Conservation (phyloP, 306 rosid species). For the Styphnolobium japonicum region DNA sequence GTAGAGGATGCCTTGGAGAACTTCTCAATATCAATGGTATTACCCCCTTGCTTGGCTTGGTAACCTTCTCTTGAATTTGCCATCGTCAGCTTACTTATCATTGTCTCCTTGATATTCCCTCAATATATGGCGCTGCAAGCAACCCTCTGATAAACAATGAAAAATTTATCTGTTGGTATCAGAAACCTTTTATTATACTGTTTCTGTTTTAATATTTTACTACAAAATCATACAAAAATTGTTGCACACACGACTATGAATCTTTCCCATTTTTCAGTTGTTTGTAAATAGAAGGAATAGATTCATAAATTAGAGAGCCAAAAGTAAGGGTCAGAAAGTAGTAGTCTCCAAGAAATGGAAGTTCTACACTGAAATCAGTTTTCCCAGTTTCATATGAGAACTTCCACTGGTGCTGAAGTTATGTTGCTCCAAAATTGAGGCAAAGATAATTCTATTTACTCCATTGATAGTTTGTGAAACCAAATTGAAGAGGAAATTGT, state of each 20-base stretch:
- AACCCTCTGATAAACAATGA: background rate
- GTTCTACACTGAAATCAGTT: conserved; percentile 12
- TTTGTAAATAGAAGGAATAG: background rate
- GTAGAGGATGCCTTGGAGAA: conserved; percentile 34
- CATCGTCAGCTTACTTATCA: conserved; percentile 23
- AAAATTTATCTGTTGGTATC: background rate
- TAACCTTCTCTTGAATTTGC: conserved; percentile 50
- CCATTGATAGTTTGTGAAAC: background rate
- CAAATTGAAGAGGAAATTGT: conserved; percentile 10
- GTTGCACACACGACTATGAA: background rate
- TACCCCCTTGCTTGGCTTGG: conserved; percentile 48
- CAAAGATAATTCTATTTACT: background rate
- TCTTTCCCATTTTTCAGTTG: background rate
- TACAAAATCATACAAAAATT: background rate
- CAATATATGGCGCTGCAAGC: background rate
- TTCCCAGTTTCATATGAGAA: background rate
- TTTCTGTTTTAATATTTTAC: background rate
- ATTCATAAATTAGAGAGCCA: background rate
- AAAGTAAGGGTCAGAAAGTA: conserved; percentile 15
- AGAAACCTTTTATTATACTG: background rate
- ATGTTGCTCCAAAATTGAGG: conserved; percentile 15
- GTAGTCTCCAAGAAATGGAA: background rate
- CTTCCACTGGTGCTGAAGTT: background rate
- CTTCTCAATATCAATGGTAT: background rate
- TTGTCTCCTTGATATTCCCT: background rate